Base-by-base conservation (phyloP, 225 moss, liverwort and hornwort species). In the Polytrichum commune region DNA sequence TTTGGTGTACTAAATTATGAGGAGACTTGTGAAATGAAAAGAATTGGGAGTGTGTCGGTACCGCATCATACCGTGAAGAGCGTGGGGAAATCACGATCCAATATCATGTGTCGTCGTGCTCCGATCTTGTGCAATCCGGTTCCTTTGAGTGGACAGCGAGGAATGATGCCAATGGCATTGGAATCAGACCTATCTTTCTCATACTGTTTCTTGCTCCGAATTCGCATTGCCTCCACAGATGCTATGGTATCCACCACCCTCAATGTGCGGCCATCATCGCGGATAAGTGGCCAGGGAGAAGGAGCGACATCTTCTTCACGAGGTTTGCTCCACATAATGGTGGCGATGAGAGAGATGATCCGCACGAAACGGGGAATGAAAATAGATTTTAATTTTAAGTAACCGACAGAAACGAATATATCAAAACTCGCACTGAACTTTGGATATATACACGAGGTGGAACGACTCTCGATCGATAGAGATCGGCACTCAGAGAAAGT, bases 71-170 rank as follows among this genome's bases (percentile, higher is more conserved):
- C 64, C 64, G 64, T 64, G 64, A 64, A 64, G 64, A 64, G 27
- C 29, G 30, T 18, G 27, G 64, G 64, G 26, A 29, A 64, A 4
- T 6, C 64, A 29, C 6, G 18, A 30, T 64, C 20, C 29, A 19
- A 64, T 27, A 29, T 6, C 28, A 19, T 64, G 29, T 20, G 13
- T 64, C 64, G 64, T 29, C 29, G 64, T 27, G 5, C 64, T 29
- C 64, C 5, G 27, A 27, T 64, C 27, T 64, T 29, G 27, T 29
- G 29, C 8, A 5, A 64, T 28, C 27, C 26, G 7, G 64, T 23
- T 27, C 64, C 64, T 64, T 64, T 64, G 64, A 64, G n/a, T 64
- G 29, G 64, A 19, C 64, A 64, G 64, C 64, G 64, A 4, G 27
- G 27, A 64, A 46, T 16, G 13, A 6, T 63, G 28, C 25, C 7